Base-by-base conservation (phyloP, 768 basidiomycete species). In the Paxillus involutus region DNA sequence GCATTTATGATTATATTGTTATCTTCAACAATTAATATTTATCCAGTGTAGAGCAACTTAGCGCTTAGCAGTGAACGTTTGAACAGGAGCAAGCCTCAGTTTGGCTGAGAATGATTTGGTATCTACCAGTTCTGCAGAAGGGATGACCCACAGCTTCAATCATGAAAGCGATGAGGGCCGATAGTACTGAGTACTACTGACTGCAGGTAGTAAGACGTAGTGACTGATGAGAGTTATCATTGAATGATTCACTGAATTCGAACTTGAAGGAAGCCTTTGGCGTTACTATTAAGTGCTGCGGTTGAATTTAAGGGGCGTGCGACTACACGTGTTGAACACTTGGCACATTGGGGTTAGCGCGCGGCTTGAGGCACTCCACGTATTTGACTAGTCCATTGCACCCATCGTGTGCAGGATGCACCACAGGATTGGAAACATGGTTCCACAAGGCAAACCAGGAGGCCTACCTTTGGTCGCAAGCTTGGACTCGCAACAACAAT, bases 291-390 rank as follows among this genome's bases (percentile, higher is more conserved):
- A 26, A 26, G 26, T 45, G 60, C 63, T 69, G 68, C 63, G 68
- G 56, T 60, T 57, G 57, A 64, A 60, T 56, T 57, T 39, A 55
- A 59, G 56, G 64, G 52, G 59, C 68, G 70, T 69, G 68, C 61
- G 70, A 69, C 61, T 44, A 68, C 68, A 69, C 68, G 68, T 69
- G 68, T 68, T 50, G 59, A 12, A 26, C 48, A 59, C 42, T 52
- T 36, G 26, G 26, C 50, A 59, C 56, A 55, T 64, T 60, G 66
- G 69, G 50, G 60, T 67, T 63, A 65, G 67, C 63, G 65, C 65
- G 65, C 69, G 30, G 39, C 39, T 46, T 35, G 53, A 42, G 12
- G 26, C 26, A 6, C 44, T n/a, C 44, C 26, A 29, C 29, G 24
- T 21, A 44, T 26, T 29, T 44, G 24, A 44, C 42, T 8, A 11